These are phyloP conservation scores for Chloranthus sessilifolius DNA, from an alignment of 164 flowering plant species.

Conservation along the genomic window DNA sequence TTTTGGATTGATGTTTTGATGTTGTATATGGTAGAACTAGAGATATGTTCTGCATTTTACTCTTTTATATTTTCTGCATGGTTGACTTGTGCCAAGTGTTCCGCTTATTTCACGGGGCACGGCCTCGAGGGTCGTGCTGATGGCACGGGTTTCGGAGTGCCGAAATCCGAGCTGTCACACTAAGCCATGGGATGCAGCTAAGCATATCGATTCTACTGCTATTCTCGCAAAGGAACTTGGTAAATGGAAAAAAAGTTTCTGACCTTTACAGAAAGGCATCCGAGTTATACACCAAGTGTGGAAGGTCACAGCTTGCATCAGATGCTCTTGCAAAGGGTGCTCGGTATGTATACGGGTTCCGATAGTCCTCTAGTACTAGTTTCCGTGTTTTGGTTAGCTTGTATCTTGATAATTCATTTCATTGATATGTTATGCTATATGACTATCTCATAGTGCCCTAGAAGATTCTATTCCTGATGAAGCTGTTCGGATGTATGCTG, in stretches of 20 bases:
- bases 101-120: no score
- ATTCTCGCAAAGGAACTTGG: constrained; percentile 68
- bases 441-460: constrained; percentile 66
- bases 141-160: no score
- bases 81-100: no score
- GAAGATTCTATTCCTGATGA: constrained; percentile 76
- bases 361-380: background rate
- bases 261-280: constrained; percentile 81
- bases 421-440: background rate
- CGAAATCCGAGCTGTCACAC: no score
- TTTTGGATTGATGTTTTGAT: no score
- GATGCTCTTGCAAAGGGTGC: constrained; percentile 97
- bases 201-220: constrained; percentile 94
- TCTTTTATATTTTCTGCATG: no score
- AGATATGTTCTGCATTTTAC: no score
- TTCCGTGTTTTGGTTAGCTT: background rate
- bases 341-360: constrained; percentile 40
- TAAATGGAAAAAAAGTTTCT: constrained; percentile 76
- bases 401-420: background rate
- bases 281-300: constrained; percentile 71
- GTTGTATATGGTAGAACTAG: no score
- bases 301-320: constrained; percentile 90
- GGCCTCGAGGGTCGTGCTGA: no score
- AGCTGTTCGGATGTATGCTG: constrained; percentile 69
- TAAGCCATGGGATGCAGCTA: constrained; percentile 99